Percentiles rank a stretch among this genome's conserved stretches.
phyloP scores from a whole-genome alignment of 306 rosid species.

The Trifolium subterraneum region DNA sequence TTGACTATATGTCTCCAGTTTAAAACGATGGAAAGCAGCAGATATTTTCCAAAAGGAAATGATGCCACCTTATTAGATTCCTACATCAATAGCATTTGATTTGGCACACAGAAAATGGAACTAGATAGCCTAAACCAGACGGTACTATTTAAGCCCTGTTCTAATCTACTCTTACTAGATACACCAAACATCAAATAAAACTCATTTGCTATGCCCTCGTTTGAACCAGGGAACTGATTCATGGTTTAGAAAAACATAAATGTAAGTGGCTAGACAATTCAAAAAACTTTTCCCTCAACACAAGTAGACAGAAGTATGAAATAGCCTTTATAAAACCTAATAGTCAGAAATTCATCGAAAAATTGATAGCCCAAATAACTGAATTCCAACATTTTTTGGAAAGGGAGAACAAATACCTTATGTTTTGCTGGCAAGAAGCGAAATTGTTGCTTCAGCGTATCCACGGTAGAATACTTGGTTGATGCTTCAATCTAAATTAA shows the following conservation, averaged over 20 bases:
- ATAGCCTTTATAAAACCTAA: neutral
- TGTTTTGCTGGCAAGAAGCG: slow-evolving; percentile 74
- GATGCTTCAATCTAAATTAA: slow-evolving; percentile 84
- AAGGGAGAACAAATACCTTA: slow-evolving; percentile 58
- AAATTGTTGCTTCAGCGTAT: slow-evolving; percentile 82
- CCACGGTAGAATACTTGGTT: slow-evolving; percentile 88
- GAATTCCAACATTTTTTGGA: slow-evolving; percentile 14
- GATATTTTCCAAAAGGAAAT: neutral
- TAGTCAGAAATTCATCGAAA: slow-evolving; percentile 1
- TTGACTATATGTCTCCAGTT: neutral
- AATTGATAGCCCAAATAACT: slow-evolving; percentile 8
- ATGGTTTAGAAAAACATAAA: too few relatives aligned
- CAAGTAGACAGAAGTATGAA: too few relatives aligned
- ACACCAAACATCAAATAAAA: neutral
- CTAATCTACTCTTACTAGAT: neutral
- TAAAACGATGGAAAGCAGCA: neutral
- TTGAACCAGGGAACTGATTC: neutral
- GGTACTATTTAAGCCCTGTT: neutral
- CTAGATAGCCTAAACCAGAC: neutral
- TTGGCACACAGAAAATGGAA: slow-evolving; percentile 12
- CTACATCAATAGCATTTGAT: neutral
- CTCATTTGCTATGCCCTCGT: neutral
- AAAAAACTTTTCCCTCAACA: neutral
- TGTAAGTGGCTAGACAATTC: neutral
- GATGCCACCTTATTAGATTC: neutral